These are phyloP conservation scores for Fusarium sp. DNA, from an alignment of 2,329 filamentous ascomycete genomes.

Conservation along the genomic window DNA sequence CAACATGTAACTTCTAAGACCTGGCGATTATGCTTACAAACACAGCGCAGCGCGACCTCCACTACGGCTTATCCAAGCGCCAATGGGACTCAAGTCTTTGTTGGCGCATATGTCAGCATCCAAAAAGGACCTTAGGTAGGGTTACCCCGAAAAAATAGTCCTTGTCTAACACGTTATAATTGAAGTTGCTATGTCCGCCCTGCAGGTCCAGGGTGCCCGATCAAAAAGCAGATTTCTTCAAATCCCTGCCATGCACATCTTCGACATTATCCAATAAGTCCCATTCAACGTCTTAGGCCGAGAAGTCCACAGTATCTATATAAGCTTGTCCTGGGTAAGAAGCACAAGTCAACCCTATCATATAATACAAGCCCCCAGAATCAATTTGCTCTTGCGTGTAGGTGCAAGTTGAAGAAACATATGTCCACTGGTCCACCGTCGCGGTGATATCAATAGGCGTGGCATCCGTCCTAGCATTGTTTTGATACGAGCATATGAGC, in stretches of 20 bases:
- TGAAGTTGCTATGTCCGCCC: not conserved
- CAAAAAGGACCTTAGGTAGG: not conserved
- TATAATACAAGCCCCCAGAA: not conserved
- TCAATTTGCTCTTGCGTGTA: not conserved
- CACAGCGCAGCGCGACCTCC: accelerated
- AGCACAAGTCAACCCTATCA: not conserved
- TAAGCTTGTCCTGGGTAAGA: too few relatives aligned
- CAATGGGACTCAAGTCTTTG: not conserved
- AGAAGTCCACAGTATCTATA: not conserved
- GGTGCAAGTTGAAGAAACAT: not conserved
- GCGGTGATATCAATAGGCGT: not conserved
- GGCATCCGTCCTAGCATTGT: too few relatives aligned
- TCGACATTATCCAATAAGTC: too few relatives aligned
- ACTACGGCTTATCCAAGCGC: not conserved
- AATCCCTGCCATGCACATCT: too few relatives aligned
- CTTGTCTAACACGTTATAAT: not conserved
- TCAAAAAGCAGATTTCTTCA: too few relatives aligned
- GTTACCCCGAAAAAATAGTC: not conserved
- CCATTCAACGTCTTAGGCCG: not conserved
- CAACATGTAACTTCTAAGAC: accelerated
- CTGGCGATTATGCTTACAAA: not conserved
- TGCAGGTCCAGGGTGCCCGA: too few relatives aligned
- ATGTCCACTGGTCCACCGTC: accelerated
- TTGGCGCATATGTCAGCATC: not conserved
- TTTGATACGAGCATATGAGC: not conserved